Base-by-base conservation (phyloP, 2,329 filamentous ascomycete species). In the Colletotrichum filicis region DNA sequence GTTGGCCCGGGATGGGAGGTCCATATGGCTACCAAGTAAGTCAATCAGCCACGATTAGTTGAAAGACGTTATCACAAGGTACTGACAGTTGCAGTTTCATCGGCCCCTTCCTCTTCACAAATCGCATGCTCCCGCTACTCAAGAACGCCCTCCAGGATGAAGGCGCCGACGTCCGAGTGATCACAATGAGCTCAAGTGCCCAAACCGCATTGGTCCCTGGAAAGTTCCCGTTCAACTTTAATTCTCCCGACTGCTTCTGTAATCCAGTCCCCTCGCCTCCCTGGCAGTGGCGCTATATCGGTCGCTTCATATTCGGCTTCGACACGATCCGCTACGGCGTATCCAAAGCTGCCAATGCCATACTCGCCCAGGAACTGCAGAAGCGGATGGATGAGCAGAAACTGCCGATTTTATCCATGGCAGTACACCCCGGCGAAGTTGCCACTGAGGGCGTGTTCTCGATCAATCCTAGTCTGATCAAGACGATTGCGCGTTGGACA, bases 71-170 rank as follows among this genome's bases (percentile, higher is more conserved):
- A n/a, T n/a, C n/a, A n/a, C n/a, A n/a, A n/a, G n/a, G n/a, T n/a
- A n/a, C n/a, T n/a, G n/a, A n/a, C n/a, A n/a, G n/a, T n/a, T n/a
- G n/a, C n/a, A 24, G 24, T 24, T 70, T 76, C 28, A 35, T 79
- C 5, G 79, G 78, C 0, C 76, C 75, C 9, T 79, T 78, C 30
- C 32, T 76, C 1, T 63, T 80, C 37, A 77, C 74, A 1, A 77
- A 79, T 19, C 70, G 74, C 24, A 37, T 80, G 2, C 65, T 82
- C 2, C 78, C 80, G 1, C 70, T 78, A 1, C 74, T 81, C 1
- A 76, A 77, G n/a, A 74, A 62, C 2, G 75, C 79, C 1, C 65
- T 74, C 1, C 3, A 16, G 19, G 32, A 66, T 5, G 46, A 65
- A 4, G 57, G 28, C 6, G 65, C 77, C 12, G 78, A 79, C 28